Evolutionary conservation across 148 eudicot species (phyloP), one percentile per base, ranked within the genome.

Genomic region (Nepenthes mirabilis): DNA sequence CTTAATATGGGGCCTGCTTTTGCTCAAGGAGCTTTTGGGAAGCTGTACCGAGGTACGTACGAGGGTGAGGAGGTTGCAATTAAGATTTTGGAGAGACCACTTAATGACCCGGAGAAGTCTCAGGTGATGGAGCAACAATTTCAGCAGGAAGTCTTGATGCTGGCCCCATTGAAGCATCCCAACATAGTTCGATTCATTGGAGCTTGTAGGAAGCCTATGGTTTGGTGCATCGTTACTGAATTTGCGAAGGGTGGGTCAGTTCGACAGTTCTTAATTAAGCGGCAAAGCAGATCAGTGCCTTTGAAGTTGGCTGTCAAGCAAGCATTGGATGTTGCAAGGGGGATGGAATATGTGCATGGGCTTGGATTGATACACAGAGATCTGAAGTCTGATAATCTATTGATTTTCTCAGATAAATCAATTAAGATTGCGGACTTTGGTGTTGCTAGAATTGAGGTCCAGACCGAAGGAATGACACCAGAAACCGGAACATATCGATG

Each of bases 401-500:
- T 93, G 58, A 86, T 93, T 66, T 80, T 90, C 66, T 71, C 87
- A 66, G 96, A 93, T 56, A 93, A 79, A 59, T 93, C 96, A 1
- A 93, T 93, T 45, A 93, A 93, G 76, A 93, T 93, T 72, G 98
- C 98, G 1, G 98, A 93, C 79, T 93, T 93, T 74, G 98, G 98
- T 56, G 98, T 93, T 59, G 98, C 96, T 60, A 79, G 98, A 64
- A 93, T 93, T 67, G 98, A 93, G 78, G 98, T 88, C 70, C 96
- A 88, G 79, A 83, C 96, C 10, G 98, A 93, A 76, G 98, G 98
- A 57, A 91, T 91, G 98, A 91, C 98, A 55, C 98, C 98, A 37
- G 98, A 93, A 65, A 93, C 98, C 1, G 98, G 98, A 66, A 93
- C 98, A 10, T 93, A 93, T 68, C 98, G 98, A 56, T 93, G 98